Evolutionary conservation across 2,329 filamentous ascomycete species (phyloP).

Genomic region (Acarospora socialis): DNA sequence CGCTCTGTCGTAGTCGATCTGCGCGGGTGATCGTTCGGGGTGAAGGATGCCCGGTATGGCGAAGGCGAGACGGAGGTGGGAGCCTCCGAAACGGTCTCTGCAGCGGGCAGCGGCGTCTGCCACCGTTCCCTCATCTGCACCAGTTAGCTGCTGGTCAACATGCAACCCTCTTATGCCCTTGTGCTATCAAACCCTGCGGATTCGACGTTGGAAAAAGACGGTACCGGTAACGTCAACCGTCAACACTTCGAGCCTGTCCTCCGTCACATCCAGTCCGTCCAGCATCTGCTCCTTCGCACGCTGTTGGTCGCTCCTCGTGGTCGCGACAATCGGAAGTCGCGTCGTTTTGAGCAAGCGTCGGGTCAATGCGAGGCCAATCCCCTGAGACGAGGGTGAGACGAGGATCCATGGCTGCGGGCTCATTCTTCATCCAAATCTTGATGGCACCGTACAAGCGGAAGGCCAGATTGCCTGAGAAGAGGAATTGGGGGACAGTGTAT

Average conservation of each 20-base stretch:
- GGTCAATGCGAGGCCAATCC: conserved; percentile 48
- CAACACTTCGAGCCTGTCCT: conserved; percentile 36
- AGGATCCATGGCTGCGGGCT: conserved; percentile 18
- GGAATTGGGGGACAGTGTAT: no score
- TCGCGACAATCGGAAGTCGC: conserved; percentile 43
- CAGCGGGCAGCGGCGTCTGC: conserved; percentile 40
- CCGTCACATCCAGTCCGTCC: conserved; percentile 32
- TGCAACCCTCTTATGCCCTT: no score
- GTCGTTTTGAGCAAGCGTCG: conserved; percentile 44
- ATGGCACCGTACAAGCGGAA: no score
- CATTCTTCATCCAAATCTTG: no score
- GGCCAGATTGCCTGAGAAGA: no score
- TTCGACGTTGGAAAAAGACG: no score
- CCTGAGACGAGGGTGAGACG: conserved; percentile 44
- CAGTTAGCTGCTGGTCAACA: no score
- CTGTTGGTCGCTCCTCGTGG: conserved; percentile 40
- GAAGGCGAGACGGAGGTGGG: conserved; percentile 54
- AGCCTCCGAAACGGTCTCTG: conserved; percentile 36
- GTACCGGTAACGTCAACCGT: conserved; percentile 44
- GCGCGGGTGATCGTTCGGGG: conserved; percentile 55
- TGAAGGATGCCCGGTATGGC: conserved; percentile 57
- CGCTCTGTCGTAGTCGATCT: conserved; percentile 47
- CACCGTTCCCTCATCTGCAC: conserved; percentile 52
- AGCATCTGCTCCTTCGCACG: conserved; percentile 37
- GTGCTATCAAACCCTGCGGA: no score